Base-by-base conservation (phyloP, 1,139 yeast genomes). In the Hyphopichia buzzinii region DNA sequence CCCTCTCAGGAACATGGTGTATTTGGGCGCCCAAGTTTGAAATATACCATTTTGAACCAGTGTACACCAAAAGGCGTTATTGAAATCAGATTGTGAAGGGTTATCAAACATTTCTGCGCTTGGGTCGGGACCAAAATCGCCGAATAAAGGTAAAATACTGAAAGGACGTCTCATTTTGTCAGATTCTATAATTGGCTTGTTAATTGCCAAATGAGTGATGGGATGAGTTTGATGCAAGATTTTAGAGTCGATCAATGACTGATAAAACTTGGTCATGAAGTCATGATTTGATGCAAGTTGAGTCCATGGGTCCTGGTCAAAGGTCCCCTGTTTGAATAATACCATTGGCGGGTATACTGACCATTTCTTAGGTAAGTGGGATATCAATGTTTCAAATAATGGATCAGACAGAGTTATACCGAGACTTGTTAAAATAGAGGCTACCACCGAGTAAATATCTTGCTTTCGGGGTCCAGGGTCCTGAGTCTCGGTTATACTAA, bases 1-100 rank as follows among this genome's bases (percentile, higher is more conserved):
- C 0, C 96, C 96, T n/a, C 96, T 59, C 26, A 90, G 81, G 53
- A 88, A 88, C 96, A 88, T 88, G 10, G 95, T 86, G 51, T 79
- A 83, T 36, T 72, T 55, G 0, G 96, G 96, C 3, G 92, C 86
- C 96, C 96, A 88, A 3, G 76, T 71, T 51, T 88, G 96, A 42
- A 57, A 65, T 4, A 88, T 78, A 1, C 89, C 90, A 54, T 88
- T 86, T 52, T 88, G 96, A 2, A 67, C 59, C 1, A 73, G 72
- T 10, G 69, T 59, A 48, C 90, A 84, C 96, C 96, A 88, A 45
- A 87, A 77, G 0, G 86, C 84, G 0, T 49, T 30, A 0, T 56
- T 41, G 34, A 81, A 73, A 47, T 80, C 83, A 0, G 42, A 39
- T 2, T 40, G 37, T 0, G 67, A 49, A 0, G 89, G 88, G 1